Conservation (phyloP, 225 moss, liverwort and hornwort genomes). For the Straminergon stramineum region DNA sequence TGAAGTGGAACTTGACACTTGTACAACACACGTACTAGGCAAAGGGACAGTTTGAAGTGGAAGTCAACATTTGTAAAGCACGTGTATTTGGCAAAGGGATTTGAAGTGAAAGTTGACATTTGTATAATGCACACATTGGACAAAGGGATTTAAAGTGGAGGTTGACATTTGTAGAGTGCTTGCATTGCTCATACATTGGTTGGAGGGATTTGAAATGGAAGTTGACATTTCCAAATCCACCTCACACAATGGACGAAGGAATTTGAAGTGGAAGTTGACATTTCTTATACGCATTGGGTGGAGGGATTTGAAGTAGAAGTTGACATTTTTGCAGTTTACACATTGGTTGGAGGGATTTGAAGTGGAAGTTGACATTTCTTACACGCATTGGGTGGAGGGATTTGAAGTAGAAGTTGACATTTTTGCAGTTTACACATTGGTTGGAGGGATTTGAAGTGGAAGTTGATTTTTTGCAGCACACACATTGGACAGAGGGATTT, state of each 20-base stretch:
- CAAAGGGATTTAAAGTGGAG: not conserved
- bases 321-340: fast-evolving
- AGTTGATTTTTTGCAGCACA: fast-evolving
- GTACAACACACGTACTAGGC: fast-evolving
- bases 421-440: not conserved
- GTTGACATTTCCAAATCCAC: no score
- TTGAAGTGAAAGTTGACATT: not conserved
- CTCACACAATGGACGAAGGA: fast-evolving
- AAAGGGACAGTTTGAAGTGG: not conserved
- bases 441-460: not conserved
- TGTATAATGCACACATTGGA: fast-evolving
- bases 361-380: not conserved
- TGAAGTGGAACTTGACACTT: not conserved
- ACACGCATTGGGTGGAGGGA: fast-evolving
- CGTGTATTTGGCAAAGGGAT: fast-evolving
- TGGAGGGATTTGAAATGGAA: not conserved
- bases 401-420: not conserved
- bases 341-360: not conserved
- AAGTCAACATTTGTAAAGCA: not conserved
- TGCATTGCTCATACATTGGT: not conserved
- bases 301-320: not conserved
- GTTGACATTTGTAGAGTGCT: not conserved
- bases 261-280: not conserved
- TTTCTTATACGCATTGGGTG: no score
- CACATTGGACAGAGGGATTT: fast-evolving